Evolutionary conservation across 352 stramenopile species (phyloP), one percentile per base, ranked within the genome.

Genomic region (Phytophthora pistaciae): DNA sequence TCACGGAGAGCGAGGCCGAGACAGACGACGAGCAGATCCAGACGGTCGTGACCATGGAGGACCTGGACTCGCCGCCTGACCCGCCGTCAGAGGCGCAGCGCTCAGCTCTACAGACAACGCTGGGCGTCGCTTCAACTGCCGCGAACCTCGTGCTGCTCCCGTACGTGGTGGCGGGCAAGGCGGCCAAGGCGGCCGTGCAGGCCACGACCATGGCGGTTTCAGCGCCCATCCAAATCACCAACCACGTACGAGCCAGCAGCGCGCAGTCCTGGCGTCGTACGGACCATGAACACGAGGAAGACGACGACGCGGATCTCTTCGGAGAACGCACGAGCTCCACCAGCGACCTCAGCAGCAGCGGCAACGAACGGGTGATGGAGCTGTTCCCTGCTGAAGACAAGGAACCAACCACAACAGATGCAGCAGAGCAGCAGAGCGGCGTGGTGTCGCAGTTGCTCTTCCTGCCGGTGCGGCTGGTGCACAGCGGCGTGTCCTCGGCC

Each of bases 131-230:
- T 58, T 87, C 80, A 1, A 80, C 71, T 3, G 83, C 85, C 6
- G 85, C 85, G n/a, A 90, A 65, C 58, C 65, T 92, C 20, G 77
- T 91, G 75, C 68, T 93, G 5, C 79, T 79, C 23, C 87, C 86
- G 53, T 92, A 91, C 72, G 72, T 91, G 7, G 70, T 80, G 14
- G 86, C 85, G 1, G 83, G 85, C 31, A 88, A 84, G 70, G 85
- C 62, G 14, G 85, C 79, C 31, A 88, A 84, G 70, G 85, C 62
- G 14, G 85, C 79, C 44, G 83, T 86, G 31, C 72, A 87, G 14
- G 87, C 80, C 11, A 91, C 84, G 67, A 84, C 82, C 11, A 83
- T 81, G 58, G 87, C 80, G 0, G 82, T 91, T 6, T 66, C 83
- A 2, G 87, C 83, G 25, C 84, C 87, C 16, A 77, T 91, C 58